phyloP scores from a whole-genome alignment of 768 basidiomycete species.

The Albatrellus ellisii region DNA sequence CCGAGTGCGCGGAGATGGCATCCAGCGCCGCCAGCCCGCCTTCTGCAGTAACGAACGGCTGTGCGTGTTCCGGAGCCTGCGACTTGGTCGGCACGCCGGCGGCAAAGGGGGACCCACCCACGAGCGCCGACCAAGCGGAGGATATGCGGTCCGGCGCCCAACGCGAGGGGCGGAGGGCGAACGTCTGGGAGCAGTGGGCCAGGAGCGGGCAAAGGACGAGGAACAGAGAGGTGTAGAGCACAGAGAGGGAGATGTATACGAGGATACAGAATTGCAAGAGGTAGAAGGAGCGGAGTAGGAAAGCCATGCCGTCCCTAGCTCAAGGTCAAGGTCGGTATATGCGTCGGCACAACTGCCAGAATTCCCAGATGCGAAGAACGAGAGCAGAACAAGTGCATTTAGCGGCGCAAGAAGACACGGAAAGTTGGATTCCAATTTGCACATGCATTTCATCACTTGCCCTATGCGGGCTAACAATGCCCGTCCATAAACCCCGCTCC shows the following conservation, averaged over 20 bases:
- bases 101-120: neutral
- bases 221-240: slow-evolving; percentile 13
- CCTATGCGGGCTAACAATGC: too few relatives aligned
- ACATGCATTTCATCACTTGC: too few relatives aligned
- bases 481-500: too few relatives aligned
- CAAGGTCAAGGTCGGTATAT: neutral
- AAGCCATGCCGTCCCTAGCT: neutral
- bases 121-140: slow-evolving; percentile 3
- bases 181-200: slow-evolving; percentile 6
- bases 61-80: neutral
- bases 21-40: slow-evolving; percentile 6
- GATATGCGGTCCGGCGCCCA: neutral
- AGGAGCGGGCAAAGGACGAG: slow-evolving; percentile 12
- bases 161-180: slow-evolving; percentile 6
- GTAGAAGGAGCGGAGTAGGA: neutral
- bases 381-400: too few relatives aligned
- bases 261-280: slow-evolving; percentile 5
- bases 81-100: neutral
- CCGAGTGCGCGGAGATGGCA: neutral
- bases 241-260: slow-evolving; percentile 6
- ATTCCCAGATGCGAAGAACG: too few relatives aligned
- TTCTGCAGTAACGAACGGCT: neutral
- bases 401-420: too few relatives aligned
- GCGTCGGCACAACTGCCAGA: too few relatives aligned
- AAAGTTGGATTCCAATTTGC: too few relatives aligned